Conservation (phyloP, 2,329 filamentous ascomycete genomes). For the Chrysoporthe austroafricana region DNA sequence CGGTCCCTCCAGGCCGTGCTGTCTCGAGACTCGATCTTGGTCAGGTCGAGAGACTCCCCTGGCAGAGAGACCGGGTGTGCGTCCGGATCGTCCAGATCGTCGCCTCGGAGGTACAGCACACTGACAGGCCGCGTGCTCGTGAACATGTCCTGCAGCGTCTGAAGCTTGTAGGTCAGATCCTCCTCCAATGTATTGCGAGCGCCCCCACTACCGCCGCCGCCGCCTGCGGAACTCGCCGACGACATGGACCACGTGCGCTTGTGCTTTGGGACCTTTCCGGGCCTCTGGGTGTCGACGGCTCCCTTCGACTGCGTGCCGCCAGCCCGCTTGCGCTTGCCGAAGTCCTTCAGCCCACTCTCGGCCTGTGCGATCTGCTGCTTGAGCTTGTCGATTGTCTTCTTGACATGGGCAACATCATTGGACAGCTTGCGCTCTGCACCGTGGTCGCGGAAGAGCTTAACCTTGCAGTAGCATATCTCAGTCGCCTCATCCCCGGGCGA, state of each 20-base stretch:
- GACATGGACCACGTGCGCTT: slow-evolving; percentile 96
- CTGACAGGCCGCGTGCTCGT: slow-evolving; percentile 80
- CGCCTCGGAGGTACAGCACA: slow-evolving; percentile 76
- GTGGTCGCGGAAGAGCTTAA: slow-evolving; percentile 95
- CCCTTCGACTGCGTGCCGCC: slow-evolving; percentile 48
- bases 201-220: slow-evolving; percentile 37
- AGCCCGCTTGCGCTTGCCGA: slow-evolving; percentile 65
- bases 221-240: slow-evolving; percentile 68
- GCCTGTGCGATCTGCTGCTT: slow-evolving; percentile 90
- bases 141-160: slow-evolving; percentile 85
- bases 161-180: slow-evolving; percentile 77
- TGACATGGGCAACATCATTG: slow-evolving; percentile 92
- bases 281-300: slow-evolving; percentile 56
- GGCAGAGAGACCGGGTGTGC: slow-evolving; percentile 74
- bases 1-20: slow-evolving; percentile 54
- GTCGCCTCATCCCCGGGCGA: slow-evolving; percentile 50
- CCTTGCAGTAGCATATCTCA: slow-evolving; percentile 93
- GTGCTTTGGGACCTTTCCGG: slow-evolving; percentile 86
- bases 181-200: slow-evolving; percentile 65
- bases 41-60: slow-evolving; percentile 67
- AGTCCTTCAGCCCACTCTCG: slow-evolving; percentile 69
- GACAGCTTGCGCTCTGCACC: slow-evolving; percentile 93
- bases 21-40: slow-evolving; percentile 55
- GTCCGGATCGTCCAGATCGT: slow-evolving; percentile 80
- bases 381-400: slow-evolving; percentile 94